Conservation (phyloP, 2,329 filamentous ascomycete genomes). For the Ophiostoma sp. region DNA sequence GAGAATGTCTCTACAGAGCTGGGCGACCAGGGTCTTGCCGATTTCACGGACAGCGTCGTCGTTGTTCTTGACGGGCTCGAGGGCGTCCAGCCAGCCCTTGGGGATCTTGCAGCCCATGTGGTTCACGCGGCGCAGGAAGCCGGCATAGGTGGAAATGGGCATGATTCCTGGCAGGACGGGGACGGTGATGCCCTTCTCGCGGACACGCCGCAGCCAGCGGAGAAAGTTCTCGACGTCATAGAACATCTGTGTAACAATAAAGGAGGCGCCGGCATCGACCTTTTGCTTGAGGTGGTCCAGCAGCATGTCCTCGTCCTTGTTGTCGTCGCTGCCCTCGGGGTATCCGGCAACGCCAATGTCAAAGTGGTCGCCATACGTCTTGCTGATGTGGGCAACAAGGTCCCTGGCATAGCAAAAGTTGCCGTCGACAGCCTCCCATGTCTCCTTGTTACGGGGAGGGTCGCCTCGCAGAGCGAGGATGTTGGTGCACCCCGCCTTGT, state of each 20-base stretch:
- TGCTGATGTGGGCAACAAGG: slow-evolving; percentile 69
- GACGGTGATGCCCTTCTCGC: slow-evolving; percentile 69
- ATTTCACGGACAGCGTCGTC: slow-evolving; percentile 87
- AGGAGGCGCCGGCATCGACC: slow-evolving; percentile 86
- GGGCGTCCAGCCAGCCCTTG: slow-evolving; percentile 67
- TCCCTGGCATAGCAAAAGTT: slow-evolving; percentile 91
- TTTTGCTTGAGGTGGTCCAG: slow-evolving; percentile 95
- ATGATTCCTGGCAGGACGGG: slow-evolving; percentile 80
- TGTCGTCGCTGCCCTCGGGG: slow-evolving; percentile 91
- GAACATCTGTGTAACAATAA: slow-evolving; percentile 99
- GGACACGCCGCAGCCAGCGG: slow-evolving; percentile 80
- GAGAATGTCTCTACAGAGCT: slow-evolving; percentile 84
- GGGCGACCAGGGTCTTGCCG: slow-evolving; percentile 78
- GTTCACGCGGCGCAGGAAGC: slow-evolving; percentile 81
- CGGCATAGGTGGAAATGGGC: slow-evolving; percentile 92
- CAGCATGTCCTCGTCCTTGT: slow-evolving; percentile 76
- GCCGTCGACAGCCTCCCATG: slow-evolving; percentile 82
- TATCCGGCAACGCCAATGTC: slow-evolving; percentile 97
- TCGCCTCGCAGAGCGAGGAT: slow-evolving; percentile 92
- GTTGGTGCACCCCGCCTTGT: slow-evolving; percentile 94
- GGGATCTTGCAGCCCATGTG: slow-evolving; percentile 88
- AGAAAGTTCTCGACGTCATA: slow-evolving; percentile 96
- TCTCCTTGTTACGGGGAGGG: slow-evolving; percentile 86
- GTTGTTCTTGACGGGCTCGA: slow-evolving; percentile 95
- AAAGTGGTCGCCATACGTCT: slow-evolving; percentile 81